phyloP scores from a whole-genome alignment of 352 stramenopile genomes.

The Globisporangium alternatum region DNA sequence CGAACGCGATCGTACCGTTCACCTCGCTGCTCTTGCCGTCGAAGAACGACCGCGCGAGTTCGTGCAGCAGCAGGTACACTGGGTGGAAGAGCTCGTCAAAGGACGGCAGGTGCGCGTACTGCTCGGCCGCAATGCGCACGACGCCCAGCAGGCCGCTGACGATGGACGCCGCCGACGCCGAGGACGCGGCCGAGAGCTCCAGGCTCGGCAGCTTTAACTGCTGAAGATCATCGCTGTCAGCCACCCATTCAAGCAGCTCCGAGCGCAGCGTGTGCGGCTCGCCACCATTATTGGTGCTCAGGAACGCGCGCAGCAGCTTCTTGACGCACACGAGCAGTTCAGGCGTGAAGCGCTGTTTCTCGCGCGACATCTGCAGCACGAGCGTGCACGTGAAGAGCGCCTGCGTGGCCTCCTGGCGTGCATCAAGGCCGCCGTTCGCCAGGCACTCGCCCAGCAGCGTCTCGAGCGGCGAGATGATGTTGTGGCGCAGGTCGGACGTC shows the following conservation, averaged over 20 bases:
- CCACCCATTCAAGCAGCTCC: conserved; percentile 45
- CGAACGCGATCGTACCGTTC: conserved; percentile 40
- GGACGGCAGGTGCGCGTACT: conserved; percentile 65
- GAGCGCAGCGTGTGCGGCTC: conserved; percentile 44
- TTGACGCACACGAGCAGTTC: conserved; percentile 71
- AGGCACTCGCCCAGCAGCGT: conserved; percentile 91
- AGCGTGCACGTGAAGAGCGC: conserved; percentile 79
- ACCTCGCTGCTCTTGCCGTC: conserved; percentile 27
- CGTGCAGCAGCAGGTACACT: conserved; percentile 63
- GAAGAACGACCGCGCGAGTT: conserved; percentile 43
- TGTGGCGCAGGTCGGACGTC: conserved; percentile 93
- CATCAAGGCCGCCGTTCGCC: conserved; percentile 65
- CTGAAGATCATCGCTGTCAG: conserved; percentile 9
- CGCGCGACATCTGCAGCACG: conserved; percentile 64
- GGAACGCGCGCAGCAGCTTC: conserved; percentile 51
- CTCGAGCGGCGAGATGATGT: conserved; percentile 91
- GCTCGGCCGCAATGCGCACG: conserved; percentile 35
- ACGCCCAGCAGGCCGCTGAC: conserved; percentile 47
- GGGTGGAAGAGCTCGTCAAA: conserved; percentile 79
- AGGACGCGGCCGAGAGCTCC: conserved; percentile 35
- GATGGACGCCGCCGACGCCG: conserved; percentile 40
- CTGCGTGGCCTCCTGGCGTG: conserved; percentile 72
- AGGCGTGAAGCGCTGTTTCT: conserved; percentile 90
- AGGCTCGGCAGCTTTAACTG: conserved; percentile 32
- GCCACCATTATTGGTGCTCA: conserved; percentile 15